These are phyloP conservation scores for Umbelopsis sp. DNA, from an alignment of 192 early-diverging fungal species.

Conservation along the genomic window DNA sequence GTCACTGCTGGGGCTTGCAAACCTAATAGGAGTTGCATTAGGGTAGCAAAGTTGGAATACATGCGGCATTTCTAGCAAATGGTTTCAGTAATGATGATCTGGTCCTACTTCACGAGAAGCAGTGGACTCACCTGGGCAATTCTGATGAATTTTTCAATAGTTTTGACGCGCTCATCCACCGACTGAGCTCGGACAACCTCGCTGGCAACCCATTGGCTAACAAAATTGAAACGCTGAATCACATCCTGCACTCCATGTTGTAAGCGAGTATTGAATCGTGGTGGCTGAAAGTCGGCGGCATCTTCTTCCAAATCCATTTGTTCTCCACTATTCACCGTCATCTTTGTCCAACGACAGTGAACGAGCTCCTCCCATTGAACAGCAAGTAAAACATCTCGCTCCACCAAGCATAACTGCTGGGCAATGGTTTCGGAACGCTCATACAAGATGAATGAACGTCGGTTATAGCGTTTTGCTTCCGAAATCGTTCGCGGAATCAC, in stretches of 20 bases:
- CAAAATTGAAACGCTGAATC: constrained; percentile 45
- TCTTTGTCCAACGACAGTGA: constrained; percentile 57
- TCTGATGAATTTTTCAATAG: constrained; percentile 66
- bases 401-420: constrained; percentile 61
- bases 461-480: not conserved
- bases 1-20: constrained; percentile 59
- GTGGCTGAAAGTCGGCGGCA: not conserved
- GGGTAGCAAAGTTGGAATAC: constrained; percentile 61
- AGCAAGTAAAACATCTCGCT: constrained; percentile 48
- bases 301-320: not conserved
- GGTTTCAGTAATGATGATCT: not conserved
- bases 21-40: constrained; percentile 62
- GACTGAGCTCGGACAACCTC: constrained; percentile 50
- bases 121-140: constrained; percentile 51
- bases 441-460: constrained; percentile 37
- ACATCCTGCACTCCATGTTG: constrained; percentile 33
- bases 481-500: no score
- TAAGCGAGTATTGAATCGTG: not conserved
- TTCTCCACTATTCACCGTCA: constrained; percentile 27
- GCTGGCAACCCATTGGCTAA: constrained; percentile 62
- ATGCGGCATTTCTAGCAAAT: constrained; percentile 52
- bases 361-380: constrained; percentile 60
- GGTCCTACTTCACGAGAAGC: no score
- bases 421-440: constrained; percentile 55
- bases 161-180: constrained; percentile 48